These are phyloP conservation scores for Pseudopithomyces maydicus DNA, from an alignment of 2,329 filamentous ascomycete species.

Conservation along the genomic window DNA sequence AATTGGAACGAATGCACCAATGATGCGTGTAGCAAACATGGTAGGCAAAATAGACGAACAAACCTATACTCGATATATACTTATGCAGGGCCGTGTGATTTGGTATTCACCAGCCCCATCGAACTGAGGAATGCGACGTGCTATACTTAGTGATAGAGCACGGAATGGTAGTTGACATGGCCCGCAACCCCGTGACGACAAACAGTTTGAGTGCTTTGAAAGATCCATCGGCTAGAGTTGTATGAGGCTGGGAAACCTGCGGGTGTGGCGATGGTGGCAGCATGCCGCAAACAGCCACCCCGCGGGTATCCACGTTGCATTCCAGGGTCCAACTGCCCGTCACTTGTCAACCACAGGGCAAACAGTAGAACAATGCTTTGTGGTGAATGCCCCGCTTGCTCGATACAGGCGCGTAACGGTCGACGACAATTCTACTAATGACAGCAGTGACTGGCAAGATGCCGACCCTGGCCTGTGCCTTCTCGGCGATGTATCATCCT, in stretches of 20 bases:
- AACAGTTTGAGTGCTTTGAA: constrained; percentile 28
- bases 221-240: constrained; percentile 21
- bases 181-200: constrained; percentile 20
- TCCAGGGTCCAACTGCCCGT: constrained; percentile 10
- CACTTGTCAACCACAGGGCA: background rate
- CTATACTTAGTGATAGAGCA: constrained; percentile 41
- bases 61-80: constrained; percentile 45
- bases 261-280: constrained; percentile 23
- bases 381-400: background rate
- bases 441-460: background rate
- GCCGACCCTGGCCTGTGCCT: background rate
- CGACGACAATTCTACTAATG: background rate
- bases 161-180: constrained; percentile 42
- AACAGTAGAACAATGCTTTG: background rate
- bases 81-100: constrained; percentile 22
- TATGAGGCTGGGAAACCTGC: constrained; percentile 30
- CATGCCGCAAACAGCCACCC: constrained; percentile 35
- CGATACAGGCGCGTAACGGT: background rate
- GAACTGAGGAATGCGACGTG: constrained; percentile 30
- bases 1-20: constrained; percentile 35
- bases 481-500: background rate
- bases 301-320: constrained; percentile 24
- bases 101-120: constrained; percentile 42
- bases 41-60: constrained; percentile 34
- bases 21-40: constrained; percentile 40